These are phyloP conservation scores for Colletotrichum truncatum DNA, from an alignment of 2,329 filamentous ascomycete genomes.

Conservation along the genomic window DNA sequence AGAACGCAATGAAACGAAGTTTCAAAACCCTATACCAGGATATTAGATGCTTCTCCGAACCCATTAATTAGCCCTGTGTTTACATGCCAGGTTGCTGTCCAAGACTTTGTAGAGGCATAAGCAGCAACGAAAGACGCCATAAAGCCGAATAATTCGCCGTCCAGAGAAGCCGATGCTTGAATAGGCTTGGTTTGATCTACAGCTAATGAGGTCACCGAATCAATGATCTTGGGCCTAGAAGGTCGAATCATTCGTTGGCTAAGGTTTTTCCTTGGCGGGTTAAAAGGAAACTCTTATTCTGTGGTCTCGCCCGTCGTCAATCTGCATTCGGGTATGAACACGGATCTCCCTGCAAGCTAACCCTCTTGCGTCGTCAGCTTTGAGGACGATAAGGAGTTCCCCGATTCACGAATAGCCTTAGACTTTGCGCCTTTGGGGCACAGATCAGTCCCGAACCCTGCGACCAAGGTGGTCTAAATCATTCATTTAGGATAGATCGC, in stretches of 20 bases:
- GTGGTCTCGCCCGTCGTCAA: not conserved
- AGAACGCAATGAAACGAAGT: no score
- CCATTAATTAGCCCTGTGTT: no score
- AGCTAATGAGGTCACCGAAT: no score
- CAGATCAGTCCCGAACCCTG: not conserved
- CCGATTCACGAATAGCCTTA: not conserved
- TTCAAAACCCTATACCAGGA: no score
- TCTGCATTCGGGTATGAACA: not conserved
- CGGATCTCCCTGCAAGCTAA: not conserved
- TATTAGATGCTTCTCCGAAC: no score
- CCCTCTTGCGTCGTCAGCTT: not conserved
- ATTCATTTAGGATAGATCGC: not conserved
- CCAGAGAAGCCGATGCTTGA: not conserved
- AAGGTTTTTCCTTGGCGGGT: not conserved
- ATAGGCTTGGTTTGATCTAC: not conserved
- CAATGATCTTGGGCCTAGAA: not conserved
- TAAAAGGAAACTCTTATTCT: not conserved
- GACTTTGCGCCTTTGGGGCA: not conserved
- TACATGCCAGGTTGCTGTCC: no score
- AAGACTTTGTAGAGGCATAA: no score
- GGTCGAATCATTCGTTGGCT: not conserved
- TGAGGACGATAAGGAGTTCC: not conserved
- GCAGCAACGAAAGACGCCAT: no score
- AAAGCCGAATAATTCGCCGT: not conserved
- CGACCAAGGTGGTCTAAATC: not conserved